A percentile compares a stretch with the other conserved stretches of the same genome.
Conservation (phyloP, 2,329 filamentous ascomycete genomes). For the Cephalotrichum gorgonifer region DNA sequence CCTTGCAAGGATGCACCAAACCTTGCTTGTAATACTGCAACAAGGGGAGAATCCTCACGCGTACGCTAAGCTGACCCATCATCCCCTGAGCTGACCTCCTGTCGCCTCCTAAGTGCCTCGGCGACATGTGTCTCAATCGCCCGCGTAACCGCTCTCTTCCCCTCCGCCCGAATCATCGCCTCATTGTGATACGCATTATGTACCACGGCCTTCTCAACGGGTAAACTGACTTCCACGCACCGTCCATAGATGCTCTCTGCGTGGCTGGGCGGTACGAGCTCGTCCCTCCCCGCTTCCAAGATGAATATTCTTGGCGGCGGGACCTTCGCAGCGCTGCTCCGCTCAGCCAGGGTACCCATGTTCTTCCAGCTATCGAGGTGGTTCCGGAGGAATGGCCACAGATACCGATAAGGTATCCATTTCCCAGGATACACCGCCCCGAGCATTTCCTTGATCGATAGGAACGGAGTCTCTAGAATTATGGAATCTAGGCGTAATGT, state of each 20-base stretch:
- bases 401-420: conserved; percentile 68
- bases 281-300: conserved; percentile 46
- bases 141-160: conserved; percentile 31
- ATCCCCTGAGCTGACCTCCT: background rate
- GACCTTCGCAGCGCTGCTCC: conserved; percentile 13
- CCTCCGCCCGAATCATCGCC: conserved; percentile 34
- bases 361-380: conserved; percentile 46
- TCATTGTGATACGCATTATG: conserved; percentile 46
- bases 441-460: conserved; percentile 61
- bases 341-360: conserved; percentile 28
- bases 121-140: conserved; percentile 20
- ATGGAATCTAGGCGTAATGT: conserved; percentile 29
- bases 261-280: conserved; percentile 45
- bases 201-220: conserved; percentile 32
- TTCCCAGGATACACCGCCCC: conserved; percentile 64
- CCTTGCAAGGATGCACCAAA: background rate
- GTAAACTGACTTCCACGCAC: conserved; percentile 36
- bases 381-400: conserved; percentile 64
- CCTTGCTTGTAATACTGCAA: background rate
- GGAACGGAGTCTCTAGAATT: conserved; percentile 68
- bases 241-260: conserved; percentile 32
- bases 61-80: background rate
- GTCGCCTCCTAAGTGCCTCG: background rate
- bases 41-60: background rate
- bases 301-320: conserved; percentile 32